Evolutionary conservation across 345 rosid genomes (phyloP).

Genomic region (Salix udensis): DNA sequence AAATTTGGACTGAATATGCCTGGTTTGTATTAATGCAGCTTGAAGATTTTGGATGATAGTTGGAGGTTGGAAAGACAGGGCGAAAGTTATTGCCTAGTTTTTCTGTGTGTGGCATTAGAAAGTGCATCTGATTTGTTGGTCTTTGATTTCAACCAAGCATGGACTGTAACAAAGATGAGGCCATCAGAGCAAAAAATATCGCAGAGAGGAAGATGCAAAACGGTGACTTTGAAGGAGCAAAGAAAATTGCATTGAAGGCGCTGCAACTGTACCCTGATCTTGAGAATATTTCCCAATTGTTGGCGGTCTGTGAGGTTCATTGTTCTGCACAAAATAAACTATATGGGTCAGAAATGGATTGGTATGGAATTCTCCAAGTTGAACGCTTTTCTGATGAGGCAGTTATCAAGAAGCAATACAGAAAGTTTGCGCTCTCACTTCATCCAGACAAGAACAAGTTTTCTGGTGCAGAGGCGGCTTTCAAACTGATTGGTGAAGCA

Average conservation of each 20-base stretch:
- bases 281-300: conserved; percentile 58
- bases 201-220: conserved; percentile 61
- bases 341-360: conserved; percentile 56
- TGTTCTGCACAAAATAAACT: conserved; percentile 49
- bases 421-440: conserved; percentile 71
- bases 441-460: conserved; percentile 94
- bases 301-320: conserved; percentile 77
- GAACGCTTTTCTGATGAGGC: conserved; percentile 48
- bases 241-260: conserved; percentile 55
- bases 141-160: conserved; percentile 23
- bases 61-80: background rate
- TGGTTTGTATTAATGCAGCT: conserved; percentile 12
- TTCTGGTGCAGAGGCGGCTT: conserved; percentile 88
- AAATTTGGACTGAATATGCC: background rate
- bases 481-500: conserved; percentile 83
- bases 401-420: conserved; percentile 73
- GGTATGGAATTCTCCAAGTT: conserved; percentile 81
- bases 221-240: conserved; percentile 57
- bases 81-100: conserved; percentile 2
- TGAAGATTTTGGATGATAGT: conserved; percentile 17
- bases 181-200: conserved; percentile 54
- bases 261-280: conserved; percentile 57
- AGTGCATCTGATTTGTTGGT: background rate
- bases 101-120: background rate
- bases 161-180: conserved; percentile 96